Conservation (phyloP, 2,329 filamentous ascomycete genomes). For the Phaeosphaeriaceae sp. region DNA sequence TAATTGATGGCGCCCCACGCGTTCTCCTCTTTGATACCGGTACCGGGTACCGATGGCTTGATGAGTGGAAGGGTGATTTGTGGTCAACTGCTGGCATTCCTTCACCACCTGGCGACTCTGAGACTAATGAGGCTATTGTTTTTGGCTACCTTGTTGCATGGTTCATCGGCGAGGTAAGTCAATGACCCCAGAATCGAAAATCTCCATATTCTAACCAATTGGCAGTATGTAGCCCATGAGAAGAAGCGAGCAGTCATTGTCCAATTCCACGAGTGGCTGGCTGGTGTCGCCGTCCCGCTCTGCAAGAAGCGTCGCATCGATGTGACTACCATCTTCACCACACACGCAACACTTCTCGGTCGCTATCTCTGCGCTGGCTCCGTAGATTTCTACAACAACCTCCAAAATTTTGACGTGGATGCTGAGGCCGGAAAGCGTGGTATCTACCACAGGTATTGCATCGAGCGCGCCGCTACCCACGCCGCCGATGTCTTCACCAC, state of each 20-base stretch:
- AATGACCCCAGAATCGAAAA: neutral
- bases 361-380: constrained; percentile 96
- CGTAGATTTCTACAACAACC: constrained; percentile 99
- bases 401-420: constrained; percentile 96
- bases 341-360: constrained; percentile 92
- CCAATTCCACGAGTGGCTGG: constrained; percentile 98
- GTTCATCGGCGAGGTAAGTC: constrained; percentile 90
- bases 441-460: constrained; percentile 98
- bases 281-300: constrained; percentile 89
- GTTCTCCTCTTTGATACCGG: constrained; percentile 95
- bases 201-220: constrained; percentile 20
- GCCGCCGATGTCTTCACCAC: constrained; percentile 97
- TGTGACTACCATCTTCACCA: constrained; percentile 97
- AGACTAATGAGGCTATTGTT: constrained; percentile 96
- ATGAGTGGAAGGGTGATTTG: constrained; percentile 97
- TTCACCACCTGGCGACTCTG: constrained; percentile 87
- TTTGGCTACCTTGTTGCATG: constrained; percentile 97
- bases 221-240: constrained; percentile 89
- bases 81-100: constrained; percentile 94
- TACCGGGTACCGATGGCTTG: constrained; percentile 85
- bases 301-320: constrained; percentile 95
- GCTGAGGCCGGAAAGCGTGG: constrained; percentile 96
- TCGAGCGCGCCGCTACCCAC: constrained; percentile 92
- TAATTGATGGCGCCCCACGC: constrained; percentile 93
- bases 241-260: constrained; percentile 91